Evolutionary conservation across 495 filamentous ascomycete species (phyloP), one percentile per base, ranked within the genome.

Genomic region (Talaromyces thailandensis): DNA sequence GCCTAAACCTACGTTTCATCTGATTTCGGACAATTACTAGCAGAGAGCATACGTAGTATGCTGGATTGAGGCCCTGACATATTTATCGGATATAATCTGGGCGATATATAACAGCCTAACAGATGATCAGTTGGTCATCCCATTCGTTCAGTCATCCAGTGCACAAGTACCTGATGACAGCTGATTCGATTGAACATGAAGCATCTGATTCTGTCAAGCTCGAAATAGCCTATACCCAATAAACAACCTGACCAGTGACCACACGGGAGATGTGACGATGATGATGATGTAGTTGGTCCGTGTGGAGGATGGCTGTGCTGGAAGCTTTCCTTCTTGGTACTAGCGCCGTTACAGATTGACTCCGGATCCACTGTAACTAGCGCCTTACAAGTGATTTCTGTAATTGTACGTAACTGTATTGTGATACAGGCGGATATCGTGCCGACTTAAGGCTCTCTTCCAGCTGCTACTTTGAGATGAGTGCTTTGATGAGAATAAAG

Each of bases 241-340:
- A 40, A 40, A 40, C 35, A 40, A 40, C 12, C 35, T 16, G 35
- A 40, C 6, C 51, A 55, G 18, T 21, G 48, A 21, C 18, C 18
- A 52, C 18, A 52, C 48, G 48, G 48, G 23, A 55, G 51, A 55
- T 28, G 51, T 26, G 23, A 55, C 9, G 26, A 24, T 31, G 52
- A 55, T 28, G 21, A 55, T 55, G 51, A 55, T 28, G 51, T 55
- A 11, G 58, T 26, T 60, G 58, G 58, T 28, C 58, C 40, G 58
- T 60, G 58, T 28, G 58, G 16, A 52, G 40, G 23, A 48, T 50
- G 59, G 59, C 59, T 45, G 59, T 61, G 59, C 59, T 61, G 59
- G 35, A 50, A 51, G 16, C 3, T 51, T 61, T 24, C 59, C 59
- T 48, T 3, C 16, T 61, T 4, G 1, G 59, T 14, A 21, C 55